phyloP scores from a whole-genome alignment of 129 eudicot species.

The Tagetes erecta region DNA sequence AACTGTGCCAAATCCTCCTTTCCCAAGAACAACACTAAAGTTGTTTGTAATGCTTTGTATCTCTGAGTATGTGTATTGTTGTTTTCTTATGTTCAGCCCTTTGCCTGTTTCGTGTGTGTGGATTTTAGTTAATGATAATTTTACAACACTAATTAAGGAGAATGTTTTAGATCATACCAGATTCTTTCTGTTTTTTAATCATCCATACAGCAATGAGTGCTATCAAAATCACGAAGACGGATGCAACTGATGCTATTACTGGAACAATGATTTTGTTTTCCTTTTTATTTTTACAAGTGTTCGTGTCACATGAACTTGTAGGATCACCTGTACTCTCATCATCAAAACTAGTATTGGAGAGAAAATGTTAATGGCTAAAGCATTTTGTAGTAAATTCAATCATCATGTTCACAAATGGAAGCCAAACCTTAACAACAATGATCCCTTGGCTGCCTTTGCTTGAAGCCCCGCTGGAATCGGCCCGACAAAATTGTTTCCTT shows the following conservation, averaged over 20 bases:
- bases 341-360: constrained; percentile 21
- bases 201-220: constrained; percentile 21
- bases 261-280: constrained; percentile 31
- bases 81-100: constrained; percentile 26
- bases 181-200: constrained; percentile 25
- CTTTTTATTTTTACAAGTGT: constrained; percentile 41
- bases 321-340: constrained; percentile 4
- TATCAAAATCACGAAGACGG: constrained; percentile 25
- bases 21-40: constrained; percentile 43
- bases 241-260: constrained; percentile 31
- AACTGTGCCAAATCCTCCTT: constrained; percentile 70
- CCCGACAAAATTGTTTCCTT: constrained; percentile 53
- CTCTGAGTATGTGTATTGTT: constrained; percentile 41
- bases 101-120: not conserved
- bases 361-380: not conserved
- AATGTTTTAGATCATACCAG: constrained; percentile 13
- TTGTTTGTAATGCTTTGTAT: constrained; percentile 38
- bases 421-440: constrained; percentile 42
- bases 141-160: constrained; percentile 11
- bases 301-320: constrained; percentile 30
- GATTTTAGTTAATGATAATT: not conserved
- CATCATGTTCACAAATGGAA: not conserved
- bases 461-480: constrained; percentile 46
- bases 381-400: not conserved
- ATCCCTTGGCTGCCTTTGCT: constrained; percentile 38